Base-by-base conservation (phyloP, 1,284 basidiomycete genomes). In the Stygiomarasmius scandens region DNA sequence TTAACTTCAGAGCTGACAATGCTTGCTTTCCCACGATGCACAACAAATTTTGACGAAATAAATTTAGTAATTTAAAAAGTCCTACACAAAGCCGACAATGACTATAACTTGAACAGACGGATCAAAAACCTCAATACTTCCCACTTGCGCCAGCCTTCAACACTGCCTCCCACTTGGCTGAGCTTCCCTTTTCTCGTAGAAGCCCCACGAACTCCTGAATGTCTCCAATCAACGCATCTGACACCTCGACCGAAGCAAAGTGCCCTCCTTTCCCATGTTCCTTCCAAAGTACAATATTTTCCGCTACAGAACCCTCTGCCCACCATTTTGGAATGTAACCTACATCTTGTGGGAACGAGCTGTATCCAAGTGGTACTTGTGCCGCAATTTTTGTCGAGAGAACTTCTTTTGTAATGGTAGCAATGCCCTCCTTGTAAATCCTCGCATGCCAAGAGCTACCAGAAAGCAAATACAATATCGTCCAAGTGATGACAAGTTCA, bases 271-370 rank as follows among this genome's bases (percentile, higher is more conserved):
- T 60, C 22, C 25, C 51, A 52, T 52, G 68, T 41, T 71, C 66
- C 48, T 64, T 69, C 70, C 70, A 71, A 45, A 68, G 64, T 9
- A 67, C 63, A 44, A 71, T 70, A 38, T 67, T 69, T 27, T 67
- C 62, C 20, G 68, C 68, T 45, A 70, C 54, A 2, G 62, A 55
- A 14, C 58, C 65, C 47, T 67, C 62, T 19, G 69, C 70, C 69
- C 69, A 72, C 71, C 71, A 72, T 25, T 58, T 53, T 3, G 70
- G 67, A 14, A 69, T 55, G 38, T 67, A 73, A 11, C 61, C 67
- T 9, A 69, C 60, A 53, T 71, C 69, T 54, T 65, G 65, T 27
- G 67, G 66, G 61, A 71, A 69, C 9, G 60, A 62, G 43, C 66
- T 70, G 53, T 59, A 62, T 10, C 70, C 70, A 25, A 69, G 56